Conservation (phyloP, 352 stramenopile genomes). For the Plasmopara halstedii region DNA sequence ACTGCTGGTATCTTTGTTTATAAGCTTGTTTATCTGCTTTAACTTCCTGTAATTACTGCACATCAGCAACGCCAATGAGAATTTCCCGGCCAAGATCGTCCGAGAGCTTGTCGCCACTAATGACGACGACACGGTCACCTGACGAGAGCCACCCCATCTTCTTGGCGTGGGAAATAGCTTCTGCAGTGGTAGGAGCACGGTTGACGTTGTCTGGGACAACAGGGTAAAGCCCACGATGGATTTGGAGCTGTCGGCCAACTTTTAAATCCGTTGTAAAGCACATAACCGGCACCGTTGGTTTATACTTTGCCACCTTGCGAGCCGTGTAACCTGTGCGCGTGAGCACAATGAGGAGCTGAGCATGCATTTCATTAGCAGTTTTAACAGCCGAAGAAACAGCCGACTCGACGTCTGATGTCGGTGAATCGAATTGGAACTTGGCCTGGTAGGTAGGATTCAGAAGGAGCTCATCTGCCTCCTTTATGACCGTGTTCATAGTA, state of each 20-base stretch:
- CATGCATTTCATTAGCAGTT: constrained; percentile 78
- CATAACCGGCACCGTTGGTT: constrained; percentile 89
- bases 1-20: no score
- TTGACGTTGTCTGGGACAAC: constrained; percentile 58
- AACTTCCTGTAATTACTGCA: constrained; percentile 46
- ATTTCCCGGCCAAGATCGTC: constrained; percentile 79
- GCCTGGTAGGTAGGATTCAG: constrained; percentile 48
- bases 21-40: no score
- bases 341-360: constrained; percentile 79
- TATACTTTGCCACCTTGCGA: constrained; percentile 85
- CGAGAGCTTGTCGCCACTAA: constrained; percentile 74
- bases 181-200: constrained; percentile 54
- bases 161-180: constrained; percentile 86
- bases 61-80: constrained; percentile 73
- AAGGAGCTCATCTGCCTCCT: constrained; percentile 74
- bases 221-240: constrained; percentile 79
- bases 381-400: constrained; percentile 79
- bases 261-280: constrained; percentile 82
- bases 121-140: constrained; percentile 87
- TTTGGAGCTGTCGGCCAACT: constrained; percentile 88
- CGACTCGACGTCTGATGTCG: constrained; percentile 75
- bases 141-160: constrained; percentile 87
- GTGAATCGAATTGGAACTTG: constrained; percentile 52
- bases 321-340: constrained; percentile 78
- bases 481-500: constrained; percentile 93